Evolutionary conservation across 176 grass and related monocot species (phyloP).

Genomic region (Musa troglodytarum): DNA sequence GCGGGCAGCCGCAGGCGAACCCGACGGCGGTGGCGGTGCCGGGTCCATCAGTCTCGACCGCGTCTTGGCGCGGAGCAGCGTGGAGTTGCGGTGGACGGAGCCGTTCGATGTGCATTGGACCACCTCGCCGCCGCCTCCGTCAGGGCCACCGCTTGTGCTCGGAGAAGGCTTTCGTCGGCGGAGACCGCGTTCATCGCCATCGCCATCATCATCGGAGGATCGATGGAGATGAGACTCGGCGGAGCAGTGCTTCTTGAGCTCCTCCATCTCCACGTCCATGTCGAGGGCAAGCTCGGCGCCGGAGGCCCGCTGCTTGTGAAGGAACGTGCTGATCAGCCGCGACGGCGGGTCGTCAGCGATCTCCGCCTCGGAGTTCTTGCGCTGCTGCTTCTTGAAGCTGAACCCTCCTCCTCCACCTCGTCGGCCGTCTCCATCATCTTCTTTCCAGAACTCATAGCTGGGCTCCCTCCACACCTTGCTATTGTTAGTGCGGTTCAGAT

Average conservation of each 20-base stretch:
- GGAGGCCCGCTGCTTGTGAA: slow-evolving; percentile 48
- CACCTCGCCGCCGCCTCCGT: slow-evolving; percentile 32
- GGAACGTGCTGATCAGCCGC: slow-evolving; percentile 63
- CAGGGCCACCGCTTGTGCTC: background rate
- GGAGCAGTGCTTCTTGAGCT: slow-evolving; percentile 26
- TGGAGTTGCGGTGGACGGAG: slow-evolving; percentile 13
- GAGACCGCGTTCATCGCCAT: background rate
- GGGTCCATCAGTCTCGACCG: slow-evolving; percentile 70
- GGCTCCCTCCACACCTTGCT: slow-evolving; percentile 13
- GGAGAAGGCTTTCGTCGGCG: slow-evolving; percentile 16
- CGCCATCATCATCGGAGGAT: slow-evolving; percentile 32
- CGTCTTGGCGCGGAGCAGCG: slow-evolving; percentile 50
- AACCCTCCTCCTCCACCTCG: slow-evolving; percentile 30
- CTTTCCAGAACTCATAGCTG: slow-evolving; percentile 32
- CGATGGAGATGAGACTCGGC: slow-evolving; percentile 3
- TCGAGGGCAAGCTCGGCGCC: slow-evolving; percentile 51
- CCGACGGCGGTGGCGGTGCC: slow-evolving; percentile 18
- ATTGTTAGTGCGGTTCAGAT: background rate
- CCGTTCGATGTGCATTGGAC: slow-evolving; percentile 64
- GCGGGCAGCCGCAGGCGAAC: background rate
- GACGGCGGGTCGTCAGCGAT: slow-evolving; percentile 54
- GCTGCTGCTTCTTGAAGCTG: slow-evolving; percentile 42
- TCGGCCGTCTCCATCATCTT: slow-evolving; percentile 43
- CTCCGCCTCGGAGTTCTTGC: slow-evolving; percentile 23
- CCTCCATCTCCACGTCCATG: slow-evolving; percentile 65